These are phyloP conservation scores for Sphagnum tenellum DNA, from an alignment of 225 moss, liverwort and hornwort genomes.

Conservation along the genomic window DNA sequence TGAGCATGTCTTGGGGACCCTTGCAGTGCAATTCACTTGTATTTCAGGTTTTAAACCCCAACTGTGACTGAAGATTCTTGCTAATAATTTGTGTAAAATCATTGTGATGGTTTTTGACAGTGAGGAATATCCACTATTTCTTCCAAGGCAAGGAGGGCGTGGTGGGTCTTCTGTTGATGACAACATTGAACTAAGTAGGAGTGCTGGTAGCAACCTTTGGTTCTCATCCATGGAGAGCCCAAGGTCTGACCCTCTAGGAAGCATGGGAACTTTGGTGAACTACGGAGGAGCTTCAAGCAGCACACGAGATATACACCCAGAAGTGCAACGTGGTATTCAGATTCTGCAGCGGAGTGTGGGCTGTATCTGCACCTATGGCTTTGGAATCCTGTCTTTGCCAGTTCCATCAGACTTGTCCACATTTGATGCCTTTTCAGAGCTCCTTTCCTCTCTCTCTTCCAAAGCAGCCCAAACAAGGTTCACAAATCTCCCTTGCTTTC, in stretches of 20 bases:
- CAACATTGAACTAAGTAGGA: slow-evolving; percentile 39
- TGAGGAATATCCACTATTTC: slow-evolving; percentile 90
- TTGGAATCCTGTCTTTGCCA: slow-evolving; percentile 56
- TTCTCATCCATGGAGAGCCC: slow-evolving; percentile 78
- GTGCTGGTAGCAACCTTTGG: slow-evolving; percentile 50
- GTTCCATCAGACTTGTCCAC: slow-evolving; percentile 76
- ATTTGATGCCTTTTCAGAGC: slow-evolving; percentile 87
- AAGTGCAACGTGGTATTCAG: slow-evolving; percentile 78
- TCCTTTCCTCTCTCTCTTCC: slow-evolving; percentile 59
- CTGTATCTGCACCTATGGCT: slow-evolving; percentile 69
- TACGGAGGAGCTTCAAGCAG: slow-evolving; percentile 35
- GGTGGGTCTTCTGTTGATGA: slow-evolving; percentile 34
- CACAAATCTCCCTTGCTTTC: not conserved
- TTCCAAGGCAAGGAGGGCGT: slow-evolving; percentile 69
- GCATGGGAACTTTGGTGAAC: slow-evolving; percentile 52
- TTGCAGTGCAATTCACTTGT: too few species aligned
- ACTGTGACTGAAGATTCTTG: not conserved
- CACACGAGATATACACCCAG: slow-evolving; percentile 52
- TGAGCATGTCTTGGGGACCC: too few species aligned
- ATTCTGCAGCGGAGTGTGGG: slow-evolving; percentile 70
- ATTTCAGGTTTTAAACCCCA: too few species aligned
- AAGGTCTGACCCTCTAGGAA: slow-evolving; percentile 51
- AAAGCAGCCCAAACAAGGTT: slow-evolving; percentile 73
- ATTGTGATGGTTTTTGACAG: slow-evolving; percentile 18
- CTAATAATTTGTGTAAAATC: not conserved